Evolutionary conservation across 73 alveolate species (phyloP), one percentile per base, ranked within the genome.

Genomic region (Paramecium tetraurelia): DNA sequence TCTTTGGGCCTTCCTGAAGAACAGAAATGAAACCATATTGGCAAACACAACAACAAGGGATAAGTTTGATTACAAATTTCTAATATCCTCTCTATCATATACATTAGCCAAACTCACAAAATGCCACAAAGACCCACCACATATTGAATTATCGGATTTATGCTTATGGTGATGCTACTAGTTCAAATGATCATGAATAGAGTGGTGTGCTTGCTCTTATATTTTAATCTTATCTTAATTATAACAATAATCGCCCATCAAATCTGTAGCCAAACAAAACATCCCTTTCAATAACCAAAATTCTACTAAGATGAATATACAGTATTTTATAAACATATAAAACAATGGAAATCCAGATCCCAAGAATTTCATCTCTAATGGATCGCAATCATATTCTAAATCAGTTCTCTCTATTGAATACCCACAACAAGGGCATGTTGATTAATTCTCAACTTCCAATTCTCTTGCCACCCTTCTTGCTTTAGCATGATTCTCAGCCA

Each of bases 301-400:
- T 41, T 48, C 86, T 12, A 89, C 86, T 18, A 89, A 63, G n/a
- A 89, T 89, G 24, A 89, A 83, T 4, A 77, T 70, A 27, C 94
- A 89, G 53, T 89, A 89, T 72, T 89, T 89, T 7, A 71, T 69
- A 35, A 70, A 89, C 72, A 70, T 89, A 53, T 70, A 70, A 89
- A 70, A 89, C 36, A 89, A 57, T 10, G 94, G 94, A n/a, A 89
- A 89, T 70, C 94, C 94, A 11, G 94, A 70, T 10, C 94, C 94
- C 68, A 89, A 27, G 40, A 89, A 89, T 41, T 83, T 83, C 75
- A 89, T 20, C 29, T 89, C 94, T 83, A 89, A 40, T 18, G 90
- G 86, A 89, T 89, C 94, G 33, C 86, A 77, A 71, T 89, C 87
- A 21, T 29, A 71, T 7, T 46, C 85, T 89, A 89, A 70, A 70